These are phyloP conservation scores for Stereocaulon alpinum DNA, from an alignment of 495 filamentous ascomycete species.

Conservation along the genomic window DNA sequence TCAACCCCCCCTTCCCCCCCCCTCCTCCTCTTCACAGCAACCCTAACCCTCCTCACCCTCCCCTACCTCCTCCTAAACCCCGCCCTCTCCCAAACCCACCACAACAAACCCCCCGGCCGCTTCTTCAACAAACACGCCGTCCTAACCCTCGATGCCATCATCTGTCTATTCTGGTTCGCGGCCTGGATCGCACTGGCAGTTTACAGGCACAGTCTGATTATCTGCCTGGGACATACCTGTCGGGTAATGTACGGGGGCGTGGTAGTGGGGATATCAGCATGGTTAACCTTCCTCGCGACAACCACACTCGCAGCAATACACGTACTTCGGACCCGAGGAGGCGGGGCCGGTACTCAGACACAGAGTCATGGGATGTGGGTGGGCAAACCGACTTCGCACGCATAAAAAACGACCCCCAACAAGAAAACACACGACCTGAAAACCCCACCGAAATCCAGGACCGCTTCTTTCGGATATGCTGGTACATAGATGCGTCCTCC, in stretches of 20 bases:
- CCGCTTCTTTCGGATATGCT: neutral
- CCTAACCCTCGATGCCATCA: constrained; percentile 55
- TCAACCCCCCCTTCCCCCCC: constrained; percentile 42
- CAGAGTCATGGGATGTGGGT: constrained; percentile 9
- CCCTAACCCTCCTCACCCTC: constrained; percentile 63
- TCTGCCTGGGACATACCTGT: constrained; percentile 41
- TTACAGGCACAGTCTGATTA: constrained; percentile 36
- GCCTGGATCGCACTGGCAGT: constrained; percentile 68
- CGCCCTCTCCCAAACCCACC: constrained; percentile 43
- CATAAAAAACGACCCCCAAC: too few species aligned
- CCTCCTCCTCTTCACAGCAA: constrained; percentile 64
- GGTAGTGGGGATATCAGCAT: constrained; percentile 47
- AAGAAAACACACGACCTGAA: too few species aligned
- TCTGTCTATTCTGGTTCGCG: constrained; percentile 83
- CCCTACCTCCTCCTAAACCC: constrained; percentile 57
- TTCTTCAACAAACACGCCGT: constrained; percentile 32
- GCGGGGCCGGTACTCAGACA: neutral
- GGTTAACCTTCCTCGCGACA: constrained; percentile 46
- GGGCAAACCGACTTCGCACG: neutral
- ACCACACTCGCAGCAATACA: constrained; percentile 33
- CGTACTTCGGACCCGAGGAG: constrained; percentile 25
- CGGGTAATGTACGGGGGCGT: constrained; percentile 39
- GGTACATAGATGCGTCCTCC: too few species aligned
- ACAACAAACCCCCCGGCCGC: constrained; percentile 39
- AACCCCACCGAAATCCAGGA: too few species aligned